Conservation (phyloP, 2,329 filamentous ascomycete genomes). For the Aspergillus clavatus region DNA sequence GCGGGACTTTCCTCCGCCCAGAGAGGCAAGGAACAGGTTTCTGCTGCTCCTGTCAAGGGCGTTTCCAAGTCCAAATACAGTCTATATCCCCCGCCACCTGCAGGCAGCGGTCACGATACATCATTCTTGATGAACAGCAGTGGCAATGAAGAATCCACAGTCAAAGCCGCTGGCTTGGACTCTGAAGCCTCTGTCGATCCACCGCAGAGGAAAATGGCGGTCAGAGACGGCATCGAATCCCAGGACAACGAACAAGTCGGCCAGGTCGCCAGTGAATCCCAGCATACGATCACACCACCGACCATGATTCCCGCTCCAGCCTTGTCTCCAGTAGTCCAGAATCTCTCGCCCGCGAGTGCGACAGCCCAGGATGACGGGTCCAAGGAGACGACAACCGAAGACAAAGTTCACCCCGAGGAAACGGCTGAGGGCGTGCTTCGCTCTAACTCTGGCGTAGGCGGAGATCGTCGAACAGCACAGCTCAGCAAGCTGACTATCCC, state of each 20-base stretch:
- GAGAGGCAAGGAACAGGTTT: conserved; percentile 23
- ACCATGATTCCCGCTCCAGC: conserved; percentile 14
- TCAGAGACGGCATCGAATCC: conserved; percentile 5
- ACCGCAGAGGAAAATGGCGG: conserved; percentile 2
- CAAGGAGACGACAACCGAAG: conserved; percentile 3
- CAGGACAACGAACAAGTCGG: conserved; percentile 7
- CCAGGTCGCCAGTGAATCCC: conserved; percentile 2
- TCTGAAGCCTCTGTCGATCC: conserved; percentile 13
- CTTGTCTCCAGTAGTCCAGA: conserved; percentile 26
- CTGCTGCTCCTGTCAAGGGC: conserved; percentile 15
- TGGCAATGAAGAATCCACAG: conserved; percentile 28
- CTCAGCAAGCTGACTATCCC: conserved; percentile 22
- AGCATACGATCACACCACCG: conserved; percentile 7
- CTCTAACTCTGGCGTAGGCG: conserved; percentile 16
- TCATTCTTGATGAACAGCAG: conserved; percentile 35
- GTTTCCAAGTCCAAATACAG: conserved; percentile 23
- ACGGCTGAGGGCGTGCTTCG: conserved; percentile 1
- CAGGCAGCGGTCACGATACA: conserved; percentile 22
- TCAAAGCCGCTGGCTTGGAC: conserved; percentile 19
- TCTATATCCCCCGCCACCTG: conserved; percentile 24
- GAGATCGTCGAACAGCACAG: conserved; percentile 22
- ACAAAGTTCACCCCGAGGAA: conserved; percentile 4
- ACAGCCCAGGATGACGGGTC: conserved; percentile 7
- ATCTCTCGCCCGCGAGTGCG: conserved; percentile 19
- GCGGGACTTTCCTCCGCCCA: conserved; percentile 14